Conservation (phyloP, 2,329 filamentous ascomycete species). For the Plectosphaerella cucumerina region DNA sequence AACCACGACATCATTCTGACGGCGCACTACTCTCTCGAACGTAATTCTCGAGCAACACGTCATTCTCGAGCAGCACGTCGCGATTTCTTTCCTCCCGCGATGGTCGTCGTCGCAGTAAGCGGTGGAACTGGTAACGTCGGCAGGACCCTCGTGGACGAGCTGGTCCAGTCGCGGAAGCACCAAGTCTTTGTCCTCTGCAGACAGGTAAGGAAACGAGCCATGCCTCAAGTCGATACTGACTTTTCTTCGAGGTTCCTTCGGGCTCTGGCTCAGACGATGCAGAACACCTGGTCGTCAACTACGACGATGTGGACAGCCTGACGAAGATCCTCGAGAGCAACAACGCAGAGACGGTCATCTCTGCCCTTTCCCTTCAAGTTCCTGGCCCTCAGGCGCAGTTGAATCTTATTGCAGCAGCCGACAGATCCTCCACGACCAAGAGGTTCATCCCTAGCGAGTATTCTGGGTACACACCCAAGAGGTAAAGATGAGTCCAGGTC, state of each 20-base stretch:
- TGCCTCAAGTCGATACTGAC: no score
- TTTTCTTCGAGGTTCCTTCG: background rate
- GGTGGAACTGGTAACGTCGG: conserved; percentile 42
- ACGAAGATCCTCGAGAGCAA: conserved; percentile 23
- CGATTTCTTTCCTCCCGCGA: conserved; percentile 31
- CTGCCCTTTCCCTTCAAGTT: conserved; percentile 14
- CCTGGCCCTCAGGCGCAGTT: background rate
- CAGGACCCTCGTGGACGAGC: conserved; percentile 38
- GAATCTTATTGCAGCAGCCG: background rate
- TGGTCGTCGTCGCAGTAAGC: conserved; percentile 35
- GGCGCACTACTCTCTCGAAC: no score
- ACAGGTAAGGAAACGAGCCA: conserved; percentile 17
- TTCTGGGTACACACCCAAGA: background rate
- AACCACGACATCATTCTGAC: no score
- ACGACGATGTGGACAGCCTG: conserved; percentile 16
- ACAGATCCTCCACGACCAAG: background rate
- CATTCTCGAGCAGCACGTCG: no score
- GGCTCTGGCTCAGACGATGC: background rate
- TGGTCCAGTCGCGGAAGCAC: conserved; percentile 27
- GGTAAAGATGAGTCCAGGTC: no score
- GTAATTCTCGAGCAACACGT: no score
- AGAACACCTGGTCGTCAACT: conserved; percentile 19
- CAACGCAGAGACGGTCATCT: conserved; percentile 39
- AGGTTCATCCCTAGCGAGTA: background rate
- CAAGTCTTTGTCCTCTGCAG: conserved; percentile 36